A percentile compares a stretch with the other conserved stretches of the same genome.
These are phyloP conservation scores for Cynara cardunculus DNA, from an alignment of 129 eudicot species.

Conservation along the genomic window DNA sequence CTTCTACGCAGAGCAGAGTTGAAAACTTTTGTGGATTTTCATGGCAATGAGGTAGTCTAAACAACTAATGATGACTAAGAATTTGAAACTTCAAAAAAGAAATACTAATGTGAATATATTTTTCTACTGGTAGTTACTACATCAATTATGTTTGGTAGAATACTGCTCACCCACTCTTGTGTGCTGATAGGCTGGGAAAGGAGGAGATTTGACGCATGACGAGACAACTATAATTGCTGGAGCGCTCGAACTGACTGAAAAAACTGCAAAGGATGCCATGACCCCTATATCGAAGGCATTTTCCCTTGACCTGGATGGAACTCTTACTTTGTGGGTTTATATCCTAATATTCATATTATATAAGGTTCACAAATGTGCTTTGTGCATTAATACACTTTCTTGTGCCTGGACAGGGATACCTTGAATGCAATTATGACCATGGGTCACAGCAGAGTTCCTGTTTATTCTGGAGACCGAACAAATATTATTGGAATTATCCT, in stretches of 20 bases:
- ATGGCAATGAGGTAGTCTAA: conserved; percentile 87
- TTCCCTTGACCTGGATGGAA: conserved; percentile 98
- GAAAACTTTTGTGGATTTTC: conserved; percentile 94
- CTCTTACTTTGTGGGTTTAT: conserved; percentile 84
- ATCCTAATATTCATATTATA: conserved; percentile 14
- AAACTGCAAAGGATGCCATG: conserved; percentile 98
- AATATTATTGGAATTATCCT: conserved; percentile 87
- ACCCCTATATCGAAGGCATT: conserved; percentile 96
- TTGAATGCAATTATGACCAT: conserved; percentile 90
- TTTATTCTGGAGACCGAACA: conserved; percentile 59
- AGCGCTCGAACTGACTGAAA: conserved; percentile 90
- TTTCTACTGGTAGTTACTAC: neutral
- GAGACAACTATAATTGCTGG: conserved; percentile 98
- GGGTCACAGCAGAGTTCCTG: conserved; percentile 99
- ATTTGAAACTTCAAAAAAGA: neutral
- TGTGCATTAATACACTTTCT: conserved; percentile 8
- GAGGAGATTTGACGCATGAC: conserved; percentile 96
- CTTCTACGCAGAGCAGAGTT: conserved; percentile 92
- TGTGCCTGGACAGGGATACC: conserved; percentile 68
- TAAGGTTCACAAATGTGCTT: neutral
- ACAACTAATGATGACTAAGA: neutral
- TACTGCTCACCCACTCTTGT: neutral
- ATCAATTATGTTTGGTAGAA: neutral
- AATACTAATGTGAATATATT: neutral
- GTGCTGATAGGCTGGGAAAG: conserved; percentile 88